Evolutionary conservation across 164 flowering plant species (phyloP).

Genomic region (Hamamelis virginiana): DNA sequence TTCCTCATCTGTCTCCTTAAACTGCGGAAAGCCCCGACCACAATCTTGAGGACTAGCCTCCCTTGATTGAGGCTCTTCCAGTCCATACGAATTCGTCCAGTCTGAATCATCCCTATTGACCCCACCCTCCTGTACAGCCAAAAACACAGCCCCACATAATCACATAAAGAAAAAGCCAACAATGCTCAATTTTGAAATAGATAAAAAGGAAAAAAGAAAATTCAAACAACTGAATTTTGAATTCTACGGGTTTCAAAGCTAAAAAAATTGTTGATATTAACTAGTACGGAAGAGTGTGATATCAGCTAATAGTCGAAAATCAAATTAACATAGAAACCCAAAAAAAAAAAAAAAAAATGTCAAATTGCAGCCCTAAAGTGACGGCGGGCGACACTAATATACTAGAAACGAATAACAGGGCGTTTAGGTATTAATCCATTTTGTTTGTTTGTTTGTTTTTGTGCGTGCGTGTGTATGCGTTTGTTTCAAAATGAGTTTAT

Average conservation of each 20-base stretch:
- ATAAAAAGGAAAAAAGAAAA: background rate
- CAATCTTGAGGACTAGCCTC: constrained; percentile 35
- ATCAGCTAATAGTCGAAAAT: background rate
- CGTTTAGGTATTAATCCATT: too few relatives aligned
- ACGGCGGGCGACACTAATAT: background rate
- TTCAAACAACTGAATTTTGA: background rate
- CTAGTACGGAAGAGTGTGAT: background rate
- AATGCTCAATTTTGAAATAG: background rate
- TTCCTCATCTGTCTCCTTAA: constrained; percentile 30
- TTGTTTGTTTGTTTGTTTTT: too few relatives aligned
- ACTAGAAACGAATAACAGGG: too few relatives aligned
- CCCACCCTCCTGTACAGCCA: constrained; percentile 45
- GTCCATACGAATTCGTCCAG: constrained; percentile 55
- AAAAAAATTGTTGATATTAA: background rate
- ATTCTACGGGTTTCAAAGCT: background rate
- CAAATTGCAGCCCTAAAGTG: background rate
- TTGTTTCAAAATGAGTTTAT: background rate
- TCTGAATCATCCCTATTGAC: constrained; percentile 35
- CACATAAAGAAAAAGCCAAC: background rate
- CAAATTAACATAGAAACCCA: background rate
- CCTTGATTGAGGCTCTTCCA: constrained; percentile 43
- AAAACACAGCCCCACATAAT: background rate
- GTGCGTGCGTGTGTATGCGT: too few relatives aligned
- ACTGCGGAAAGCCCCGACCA: constrained; percentile 30
- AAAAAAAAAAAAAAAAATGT: background rate